A percentile compares a stretch with the other conserved stretches of the same genome.
Conservation (phyloP, 2,329 filamentous ascomycete genomes). For the Thelonectria rubi region DNA sequence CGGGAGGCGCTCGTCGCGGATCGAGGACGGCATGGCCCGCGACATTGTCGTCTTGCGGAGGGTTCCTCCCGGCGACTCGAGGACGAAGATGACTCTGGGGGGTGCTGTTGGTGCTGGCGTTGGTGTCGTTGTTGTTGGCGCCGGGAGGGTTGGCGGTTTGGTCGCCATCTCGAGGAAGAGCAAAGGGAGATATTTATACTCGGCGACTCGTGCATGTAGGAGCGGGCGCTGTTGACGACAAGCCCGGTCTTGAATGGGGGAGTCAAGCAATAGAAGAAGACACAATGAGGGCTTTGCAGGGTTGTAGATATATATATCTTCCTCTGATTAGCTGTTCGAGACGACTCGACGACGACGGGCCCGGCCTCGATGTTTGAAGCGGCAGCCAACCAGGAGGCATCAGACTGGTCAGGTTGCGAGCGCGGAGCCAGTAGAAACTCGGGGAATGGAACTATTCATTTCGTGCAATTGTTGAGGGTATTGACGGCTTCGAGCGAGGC, state of each 20-base stretch:
- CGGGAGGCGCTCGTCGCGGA: background rate
- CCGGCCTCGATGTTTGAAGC: too few species aligned
- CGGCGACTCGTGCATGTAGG: background rate
- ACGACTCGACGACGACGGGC: too few species aligned
- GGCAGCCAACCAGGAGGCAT: too few species aligned
- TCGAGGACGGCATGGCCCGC: background rate
- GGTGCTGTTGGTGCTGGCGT: background rate
- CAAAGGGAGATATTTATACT: slow-evolving; percentile 4
- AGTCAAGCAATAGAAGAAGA: background rate
- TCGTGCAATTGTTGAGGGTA: too few species aligned
- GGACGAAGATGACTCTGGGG: slow-evolving; percentile 13
- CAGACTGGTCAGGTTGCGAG: too few species aligned
- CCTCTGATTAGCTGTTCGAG: too few species aligned
- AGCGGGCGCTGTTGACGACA: background rate
- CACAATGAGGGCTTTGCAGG: too few species aligned
- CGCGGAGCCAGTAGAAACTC: too few species aligned
- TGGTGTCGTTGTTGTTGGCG: background rate
- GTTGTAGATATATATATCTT: too few species aligned
- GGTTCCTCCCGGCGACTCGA: slow-evolving; percentile 32
- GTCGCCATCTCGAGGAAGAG: background rate
- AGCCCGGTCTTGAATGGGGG: background rate
- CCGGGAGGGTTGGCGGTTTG: background rate
- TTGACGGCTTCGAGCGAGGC: too few species aligned
- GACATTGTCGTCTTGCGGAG: slow-evolving; percentile 23
- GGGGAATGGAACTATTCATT: too few species aligned